These are phyloP conservation scores for Gossypium ekmanianum DNA, from an alignment of 345 rosid species.

Conservation along the genomic window DNA sequence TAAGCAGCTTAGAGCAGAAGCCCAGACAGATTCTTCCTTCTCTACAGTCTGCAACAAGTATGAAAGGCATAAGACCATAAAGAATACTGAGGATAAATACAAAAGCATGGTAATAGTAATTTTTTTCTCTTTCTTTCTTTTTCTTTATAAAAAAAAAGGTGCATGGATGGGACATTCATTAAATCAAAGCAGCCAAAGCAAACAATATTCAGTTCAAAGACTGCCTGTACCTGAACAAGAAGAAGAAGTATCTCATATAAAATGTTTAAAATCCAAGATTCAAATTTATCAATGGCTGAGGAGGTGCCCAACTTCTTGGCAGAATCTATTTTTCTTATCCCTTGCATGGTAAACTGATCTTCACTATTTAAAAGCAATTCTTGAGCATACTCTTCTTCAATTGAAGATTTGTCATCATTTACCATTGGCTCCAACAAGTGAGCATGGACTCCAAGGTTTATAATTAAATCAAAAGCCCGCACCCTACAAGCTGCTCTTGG, in stretches of 20 bases:
- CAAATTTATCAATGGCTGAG: constrained; percentile 72
- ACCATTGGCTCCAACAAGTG: constrained; percentile 84
- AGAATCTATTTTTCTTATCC: constrained; percentile 46
- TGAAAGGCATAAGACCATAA: constrained; percentile 19
- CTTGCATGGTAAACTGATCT: constrained; percentile 50
- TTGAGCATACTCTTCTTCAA: constrained; percentile 77
- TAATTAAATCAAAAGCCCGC: constrained; percentile 91
- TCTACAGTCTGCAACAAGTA: constrained; percentile 63
- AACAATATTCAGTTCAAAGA: not conserved
- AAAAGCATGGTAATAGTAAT: not conserved
- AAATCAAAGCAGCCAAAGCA: not conserved
- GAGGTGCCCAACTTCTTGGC: constrained; percentile 44
- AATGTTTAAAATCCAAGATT: constrained; percentile 89
- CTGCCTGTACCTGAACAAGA: constrained; percentile 78
- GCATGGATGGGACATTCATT: not conserved
- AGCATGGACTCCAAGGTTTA: constrained; percentile 97
- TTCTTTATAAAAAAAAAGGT: not conserved
- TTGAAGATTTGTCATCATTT: constrained; percentile 59
- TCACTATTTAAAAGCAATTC: constrained; percentile 62
- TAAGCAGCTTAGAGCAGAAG: constrained; percentile 93
- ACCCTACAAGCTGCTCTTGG: constrained; percentile 67
- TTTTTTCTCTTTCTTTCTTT: too few species aligned
- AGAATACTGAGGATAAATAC: not conserved
- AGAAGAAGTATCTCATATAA: constrained; percentile 83
- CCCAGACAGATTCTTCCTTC: constrained; percentile 91